Base-by-base conservation (phyloP, 2,329 filamentous ascomycete species). In the Aspergillus flavus region DNA sequence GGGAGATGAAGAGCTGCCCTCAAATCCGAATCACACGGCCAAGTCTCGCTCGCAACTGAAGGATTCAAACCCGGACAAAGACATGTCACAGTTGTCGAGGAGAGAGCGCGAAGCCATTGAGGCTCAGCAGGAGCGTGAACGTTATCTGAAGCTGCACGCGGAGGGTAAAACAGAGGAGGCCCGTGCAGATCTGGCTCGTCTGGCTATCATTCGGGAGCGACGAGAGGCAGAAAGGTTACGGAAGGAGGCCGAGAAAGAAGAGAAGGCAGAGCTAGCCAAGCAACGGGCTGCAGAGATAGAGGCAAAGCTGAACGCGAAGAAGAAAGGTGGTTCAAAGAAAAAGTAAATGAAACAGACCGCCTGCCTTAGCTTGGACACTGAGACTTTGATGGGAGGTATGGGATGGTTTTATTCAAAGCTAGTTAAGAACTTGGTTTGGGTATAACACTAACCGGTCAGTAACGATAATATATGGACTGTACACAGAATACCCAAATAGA, bases 91-190 rank as follows among this genome's bases (percentile, higher is more conserved):
- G 75, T 79, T 92, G 54, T 89, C 86, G 43, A 84, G 90, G 57
- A 84, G 88, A 34, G 90, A 92, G 81, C 82, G 89, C 23, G 90
- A 98, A 82, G 91, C 94, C 2, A 74, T 95, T 39, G 91, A 97
- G 81, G 94, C 94, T 1, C 89, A 91, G 66, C 91, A 94, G 76
- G 93, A 92, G 34, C 94, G 93, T 78, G 94, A 97, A 83, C 86
- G 89, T 69, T 97, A 97, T 75, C 87, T 93, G 83, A 96, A 96
- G 81, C 79, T 97, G 72, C 94, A 97, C 74, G 92, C 93, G 62
- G 91, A 93, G 75, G 94, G 94, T 73, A 98, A 98, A 88, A 98
- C 95, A 52, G 95, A 99, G 65, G 92, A 97, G 84, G 94, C 94
- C 55, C 91, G 92, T 77, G 90, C 92, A 6, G 95, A 99, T 79